These are phyloP conservation scores for Lentinula sp. DNA, from an alignment of 768 basidiomycete genomes.

Conservation along the genomic window DNA sequence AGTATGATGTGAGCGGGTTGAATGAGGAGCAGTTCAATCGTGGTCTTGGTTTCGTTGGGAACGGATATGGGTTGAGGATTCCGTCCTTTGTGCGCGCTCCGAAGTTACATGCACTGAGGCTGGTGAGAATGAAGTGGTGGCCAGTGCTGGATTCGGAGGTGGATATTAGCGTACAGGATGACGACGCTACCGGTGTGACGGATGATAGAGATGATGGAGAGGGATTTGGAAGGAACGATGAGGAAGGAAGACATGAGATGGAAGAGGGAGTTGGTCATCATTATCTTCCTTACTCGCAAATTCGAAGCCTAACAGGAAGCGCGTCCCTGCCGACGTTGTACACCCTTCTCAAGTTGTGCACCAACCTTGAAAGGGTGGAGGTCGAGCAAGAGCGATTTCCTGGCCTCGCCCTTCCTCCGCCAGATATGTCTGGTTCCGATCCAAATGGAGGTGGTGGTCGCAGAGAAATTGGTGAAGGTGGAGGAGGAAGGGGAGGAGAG, in stretches of 20 bases:
- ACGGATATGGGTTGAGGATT: neutral
- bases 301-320: neutral
- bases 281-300: neutral
- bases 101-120: neutral
- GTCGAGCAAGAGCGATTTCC: neutral
- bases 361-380: neutral
- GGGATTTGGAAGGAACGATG: neutral
- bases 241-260: neutral
- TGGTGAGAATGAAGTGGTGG: neutral
- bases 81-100: neutral
- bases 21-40: neutral
- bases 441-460: no score
- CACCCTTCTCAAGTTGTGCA: neutral
- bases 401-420: neutral
- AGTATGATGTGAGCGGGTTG: neutral
- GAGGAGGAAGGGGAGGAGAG: no score
- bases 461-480: no score
- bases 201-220: neutral
- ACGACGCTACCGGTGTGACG: neutral
- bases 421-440: neutral
- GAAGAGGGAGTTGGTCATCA: neutral
- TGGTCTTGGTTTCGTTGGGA: neutral
- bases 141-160: neutral
- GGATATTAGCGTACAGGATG: neutral
- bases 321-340: neutral